Base-by-base conservation (phyloP, 1,284 basidiomycete genomes). In the Austropuccinia psidii region DNA sequence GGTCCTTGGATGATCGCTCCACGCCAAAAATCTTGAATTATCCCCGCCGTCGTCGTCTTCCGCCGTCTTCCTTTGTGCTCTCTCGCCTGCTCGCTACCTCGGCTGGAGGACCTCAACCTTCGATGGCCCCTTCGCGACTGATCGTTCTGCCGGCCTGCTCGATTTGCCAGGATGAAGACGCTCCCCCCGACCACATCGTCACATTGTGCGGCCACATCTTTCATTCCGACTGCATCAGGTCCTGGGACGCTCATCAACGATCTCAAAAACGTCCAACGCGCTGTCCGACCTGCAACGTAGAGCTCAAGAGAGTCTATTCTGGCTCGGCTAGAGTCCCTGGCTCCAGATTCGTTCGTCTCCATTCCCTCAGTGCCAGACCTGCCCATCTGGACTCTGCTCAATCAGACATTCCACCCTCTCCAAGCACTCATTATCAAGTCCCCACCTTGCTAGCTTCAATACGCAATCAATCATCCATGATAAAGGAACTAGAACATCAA, bases 101-200 rank as follows among this genome's bases (percentile, higher is more conserved):
- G n/a, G n/a, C n/a, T n/a, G n/a, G n/a, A n/a, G n/a, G n/a, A n/a
- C n/a, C n/a, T n/a, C n/a, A n/a, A n/a, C n/a, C n/a, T n/a, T n/a
- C n/a, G n/a, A 60, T 60, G 57, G 7, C 57, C n/a, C 39, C 13
- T 31, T 47, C 61, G 2, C 6, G 65, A 55, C 11, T 57, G 8
- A 8, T 68, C 49, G 19, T 70, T 45, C 55, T 70, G 9, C 67
- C 67, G n/a, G 27, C 29, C 21, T 70, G 67, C 27, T 47, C 67
- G 13, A 70, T 70, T 31, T 70, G 67, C 35, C 67, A 70, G n/a
- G 67, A 70, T 29, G 67, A 70, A 19, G 31, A 37, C 1, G 39
- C 41, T 45, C 35, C 15, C 8, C 15, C 15, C 2, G n/a, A 29
- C 9, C 35, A 45, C 43, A 15, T 60, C 4, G 29, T n/a, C 29